Conservation (phyloP, 805 yeast species). For the Lipomyces starkeyi region DNA sequence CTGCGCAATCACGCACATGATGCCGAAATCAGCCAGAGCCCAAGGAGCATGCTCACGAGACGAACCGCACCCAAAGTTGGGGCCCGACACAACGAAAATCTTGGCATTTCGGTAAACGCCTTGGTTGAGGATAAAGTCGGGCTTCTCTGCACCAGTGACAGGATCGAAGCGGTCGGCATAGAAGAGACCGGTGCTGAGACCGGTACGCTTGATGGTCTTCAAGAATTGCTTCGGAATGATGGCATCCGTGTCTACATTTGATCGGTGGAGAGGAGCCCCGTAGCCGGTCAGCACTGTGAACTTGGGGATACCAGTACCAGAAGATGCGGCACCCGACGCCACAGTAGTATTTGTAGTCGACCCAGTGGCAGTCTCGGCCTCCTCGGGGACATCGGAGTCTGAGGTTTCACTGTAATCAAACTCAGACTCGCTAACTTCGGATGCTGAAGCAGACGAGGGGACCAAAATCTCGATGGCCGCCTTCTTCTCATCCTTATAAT, state of each 20-base stretch:
- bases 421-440: constrained; percentile 45
- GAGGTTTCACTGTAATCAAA: constrained; percentile 60
- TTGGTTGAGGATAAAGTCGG: constrained; percentile 84
- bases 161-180: constrained; percentile 80
- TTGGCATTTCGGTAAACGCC: constrained; percentile 81
- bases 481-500: constrained; percentile 61
- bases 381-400: constrained; percentile 48
- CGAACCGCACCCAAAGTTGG: constrained; percentile 98
- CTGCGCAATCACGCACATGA: constrained; percentile 94
- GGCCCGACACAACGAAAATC: constrained; percentile 90
- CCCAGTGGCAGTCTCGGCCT: neutral
- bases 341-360: constrained; percentile 38
- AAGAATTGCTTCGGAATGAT: constrained; percentile 98
- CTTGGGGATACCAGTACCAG: constrained; percentile 61
- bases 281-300: constrained; percentile 79
- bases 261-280: constrained; percentile 93
- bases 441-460: constrained; percentile 45
- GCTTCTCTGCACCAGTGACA: constrained; percentile 58
- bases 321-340: constrained; percentile 42
- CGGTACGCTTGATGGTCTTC: constrained; percentile 97
- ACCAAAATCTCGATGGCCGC: constrained; percentile 59
- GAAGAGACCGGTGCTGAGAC: constrained; percentile 84
- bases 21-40: constrained; percentile 98
- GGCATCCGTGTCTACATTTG: constrained; percentile 97
- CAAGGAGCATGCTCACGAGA: constrained; percentile 99